A percentile compares a stretch with the other conserved stretches of the same genome.
These are phyloP conservation scores for Aspergillus caelatus DNA, from an alignment of 2,329 filamentous ascomycete genomes.

Conservation along the genomic window DNA sequence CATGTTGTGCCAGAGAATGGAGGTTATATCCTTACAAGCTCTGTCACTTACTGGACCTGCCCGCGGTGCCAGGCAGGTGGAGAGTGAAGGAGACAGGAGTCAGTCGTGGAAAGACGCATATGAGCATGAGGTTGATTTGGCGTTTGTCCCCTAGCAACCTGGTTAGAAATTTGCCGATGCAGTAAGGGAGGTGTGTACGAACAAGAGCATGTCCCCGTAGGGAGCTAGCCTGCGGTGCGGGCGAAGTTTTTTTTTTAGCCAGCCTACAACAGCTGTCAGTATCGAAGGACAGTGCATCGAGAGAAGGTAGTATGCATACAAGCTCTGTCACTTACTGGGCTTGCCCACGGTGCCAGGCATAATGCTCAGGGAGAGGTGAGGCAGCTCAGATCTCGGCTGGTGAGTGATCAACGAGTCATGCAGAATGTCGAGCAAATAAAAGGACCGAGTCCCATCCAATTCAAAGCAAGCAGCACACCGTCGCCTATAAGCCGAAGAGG, in stretches of 20 bases:
- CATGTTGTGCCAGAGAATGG: background rate
- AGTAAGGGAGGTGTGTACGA: background rate
- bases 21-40: constrained; percentile 13
- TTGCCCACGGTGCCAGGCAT: constrained; percentile 17
- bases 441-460: background rate
- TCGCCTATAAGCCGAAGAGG: background rate
- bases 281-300: background rate
- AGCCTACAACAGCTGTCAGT: constrained; percentile 12
- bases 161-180: background rate
- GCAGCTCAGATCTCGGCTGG: background rate
- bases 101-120: background rate
- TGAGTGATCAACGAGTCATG: background rate
- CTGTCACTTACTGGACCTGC: constrained; percentile 23
- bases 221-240: constrained; percentile 10
- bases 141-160: background rate
- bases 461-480: background rate
- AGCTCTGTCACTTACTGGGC: constrained; percentile 25
- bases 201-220: constrained; percentile 11
- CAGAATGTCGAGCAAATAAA: background rate
- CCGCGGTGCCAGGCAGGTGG: constrained; percentile 9
- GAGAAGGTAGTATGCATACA: constrained; percentile 10
- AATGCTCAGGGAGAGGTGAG: constrained; percentile 16
- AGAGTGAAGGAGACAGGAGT: background rate
- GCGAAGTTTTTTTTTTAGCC: constrained; percentile 17
- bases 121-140: background rate